These are phyloP conservation scores for Nigrospora sphaerica DNA, from an alignment of 2,329 filamentous ascomycete genomes.

Conservation along the genomic window DNA sequence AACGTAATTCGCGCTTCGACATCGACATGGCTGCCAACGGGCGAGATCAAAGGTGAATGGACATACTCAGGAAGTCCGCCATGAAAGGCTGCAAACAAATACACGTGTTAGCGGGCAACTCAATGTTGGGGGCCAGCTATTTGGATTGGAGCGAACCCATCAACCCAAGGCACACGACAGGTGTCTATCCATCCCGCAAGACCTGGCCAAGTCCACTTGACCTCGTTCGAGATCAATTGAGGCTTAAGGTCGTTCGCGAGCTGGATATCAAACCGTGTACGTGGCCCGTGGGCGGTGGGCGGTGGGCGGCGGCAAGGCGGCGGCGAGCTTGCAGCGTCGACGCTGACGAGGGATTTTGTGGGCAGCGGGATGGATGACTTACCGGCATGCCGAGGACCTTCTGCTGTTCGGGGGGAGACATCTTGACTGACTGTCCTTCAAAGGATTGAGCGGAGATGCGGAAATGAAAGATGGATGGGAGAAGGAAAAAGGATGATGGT, in stretches of 20 bases:
- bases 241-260: not conserved
- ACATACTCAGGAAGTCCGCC: conserved; percentile 98
- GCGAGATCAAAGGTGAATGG: conserved; percentile 7
- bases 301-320: not conserved
- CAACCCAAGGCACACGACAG: not conserved
- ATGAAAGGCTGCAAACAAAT: conserved; percentile 68
- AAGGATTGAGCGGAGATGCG: conserved; percentile 55
- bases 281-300: not conserved
- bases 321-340: too few species aligned
- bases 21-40: not conserved
- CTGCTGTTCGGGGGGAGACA: conserved; percentile 47
- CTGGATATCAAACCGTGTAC: not conserved
- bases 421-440: conserved; percentile 41
- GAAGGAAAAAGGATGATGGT: conserved; percentile 4
- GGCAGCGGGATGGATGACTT: conserved; percentile 9
- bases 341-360: not conserved
- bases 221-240: conserved; percentile 12
- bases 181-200: not conserved
- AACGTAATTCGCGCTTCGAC: not conserved
- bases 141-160: conserved; percentile 5
- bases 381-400: conserved; percentile 63
- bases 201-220: not conserved
- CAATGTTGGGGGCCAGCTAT: conserved; percentile 5
- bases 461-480: conserved; percentile 27
- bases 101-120: conserved; percentile 23